Conservation (phyloP, 2,329 filamentous ascomycete species). For the Lecanicillium sp. region DNA sequence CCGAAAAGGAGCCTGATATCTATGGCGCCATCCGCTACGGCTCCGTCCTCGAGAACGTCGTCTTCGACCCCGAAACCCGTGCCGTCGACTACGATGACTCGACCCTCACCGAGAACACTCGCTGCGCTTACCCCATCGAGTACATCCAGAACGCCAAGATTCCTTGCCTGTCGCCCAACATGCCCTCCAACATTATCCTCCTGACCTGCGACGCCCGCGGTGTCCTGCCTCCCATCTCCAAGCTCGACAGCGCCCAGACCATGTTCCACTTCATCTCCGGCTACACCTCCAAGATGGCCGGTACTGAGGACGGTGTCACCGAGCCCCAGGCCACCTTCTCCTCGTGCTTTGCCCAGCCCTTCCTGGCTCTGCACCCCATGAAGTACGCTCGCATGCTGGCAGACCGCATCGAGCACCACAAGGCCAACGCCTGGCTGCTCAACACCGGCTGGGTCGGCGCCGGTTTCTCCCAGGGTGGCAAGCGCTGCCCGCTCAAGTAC, state of each 20-base stretch:
- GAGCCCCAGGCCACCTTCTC: conserved; percentile 99
- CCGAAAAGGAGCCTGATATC: conserved; percentile 98
- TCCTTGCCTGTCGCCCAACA: conserved; percentile 76
- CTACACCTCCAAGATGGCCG: conserved; percentile 99
- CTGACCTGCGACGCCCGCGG: conserved; percentile 96
- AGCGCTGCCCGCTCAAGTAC: conserved; percentile 97
- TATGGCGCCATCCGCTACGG: conserved; percentile 93
- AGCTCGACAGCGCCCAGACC: conserved; percentile 87
- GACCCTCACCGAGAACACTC: conserved; percentile 96
- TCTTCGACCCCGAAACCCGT: conserved; percentile 86
- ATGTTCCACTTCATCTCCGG: conserved; percentile 99
- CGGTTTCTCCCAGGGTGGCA: conserved; percentile 81
- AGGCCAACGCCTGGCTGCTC: conserved; percentile 94
- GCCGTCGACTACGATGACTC: conserved; percentile 91
- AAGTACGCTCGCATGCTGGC: conserved; percentile 97
- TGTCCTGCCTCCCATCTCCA: conserved; percentile 95
- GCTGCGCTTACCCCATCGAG: conserved; percentile 97
- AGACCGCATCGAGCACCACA: conserved; percentile 93
- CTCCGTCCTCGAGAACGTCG: conserved; percentile 95
- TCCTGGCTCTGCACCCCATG: conserved; percentile 98
- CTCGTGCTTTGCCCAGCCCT: conserved; percentile 97
- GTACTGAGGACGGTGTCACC: conserved; percentile 92
- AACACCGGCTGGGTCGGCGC: conserved; percentile 98
- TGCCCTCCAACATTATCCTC: conserved; percentile 96
- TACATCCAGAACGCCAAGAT: conserved; percentile 99